A percentile compares a stretch with the other conserved stretches of the same genome.
These are phyloP conservation scores for Parmelia sp. DNA, from an alignment of 495 filamentous ascomycete species.

Conservation along the genomic window DNA sequence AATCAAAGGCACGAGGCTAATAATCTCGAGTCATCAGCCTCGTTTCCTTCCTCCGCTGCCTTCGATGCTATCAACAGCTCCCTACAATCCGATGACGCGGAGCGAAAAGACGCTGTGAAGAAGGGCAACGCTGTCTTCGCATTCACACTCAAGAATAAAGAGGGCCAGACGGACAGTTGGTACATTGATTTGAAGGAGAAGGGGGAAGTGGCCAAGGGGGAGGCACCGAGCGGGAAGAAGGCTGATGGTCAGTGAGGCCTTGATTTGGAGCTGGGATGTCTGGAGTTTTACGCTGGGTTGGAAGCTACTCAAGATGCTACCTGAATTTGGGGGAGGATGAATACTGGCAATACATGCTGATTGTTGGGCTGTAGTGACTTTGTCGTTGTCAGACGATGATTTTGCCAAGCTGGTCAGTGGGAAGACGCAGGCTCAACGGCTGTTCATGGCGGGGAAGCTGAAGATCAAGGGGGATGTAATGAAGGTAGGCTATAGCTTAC, in stretches of 20 bases:
- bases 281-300: neutral
- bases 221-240: slow-evolving; percentile 49
- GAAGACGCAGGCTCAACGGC: slow-evolving; percentile 86
- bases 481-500: slow-evolving; percentile 31
- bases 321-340: neutral
- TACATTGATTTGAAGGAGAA: slow-evolving; percentile 92
- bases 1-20: neutral
- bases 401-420: slow-evolving; percentile 76
- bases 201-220: slow-evolving; percentile 72
- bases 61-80: slow-evolving; percentile 83
- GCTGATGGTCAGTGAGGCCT: slow-evolving; percentile 61
- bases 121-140: slow-evolving; percentile 81
- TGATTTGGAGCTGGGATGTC: neutral
- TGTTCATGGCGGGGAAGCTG: slow-evolving; percentile 96
- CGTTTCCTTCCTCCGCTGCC: slow-evolving; percentile 82
- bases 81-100: slow-evolving; percentile 60
- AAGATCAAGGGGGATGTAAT: slow-evolving; percentile 98
- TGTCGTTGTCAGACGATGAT: slow-evolving; percentile 77
- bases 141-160: slow-evolving; percentile 84
- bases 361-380: slow-evolving; percentile 55
- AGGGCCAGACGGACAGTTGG: slow-evolving; percentile 75
- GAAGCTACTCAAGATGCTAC: neutral
- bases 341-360: neutral
- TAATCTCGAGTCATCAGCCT: slow-evolving; percentile 44
- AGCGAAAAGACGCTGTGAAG: slow-evolving; percentile 82